Conservation (phyloP, 2,329 filamentous ascomycete genomes). For the Stemphylium lycopersici region DNA sequence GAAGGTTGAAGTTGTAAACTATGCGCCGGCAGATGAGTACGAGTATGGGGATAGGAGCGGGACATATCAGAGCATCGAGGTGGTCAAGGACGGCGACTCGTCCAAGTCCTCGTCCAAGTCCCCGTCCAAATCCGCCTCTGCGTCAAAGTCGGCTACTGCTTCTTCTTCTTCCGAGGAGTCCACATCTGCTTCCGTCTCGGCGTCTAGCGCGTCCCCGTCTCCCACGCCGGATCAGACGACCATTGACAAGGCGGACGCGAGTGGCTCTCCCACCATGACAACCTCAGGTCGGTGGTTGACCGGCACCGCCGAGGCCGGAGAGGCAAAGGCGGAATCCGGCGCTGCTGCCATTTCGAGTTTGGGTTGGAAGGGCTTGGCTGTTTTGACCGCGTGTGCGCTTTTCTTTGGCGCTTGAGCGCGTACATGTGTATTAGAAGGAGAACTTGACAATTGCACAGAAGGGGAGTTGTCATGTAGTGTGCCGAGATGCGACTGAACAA, state of each 20-base stretch:
- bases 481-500: too few species aligned
- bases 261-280: neutral
- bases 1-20: conserved; percentile 56
- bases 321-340: too few species aligned
- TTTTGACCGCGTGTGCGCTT: too few species aligned
- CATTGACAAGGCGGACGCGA: neutral
- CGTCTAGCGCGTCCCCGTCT: neutral
- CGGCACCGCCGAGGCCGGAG: too few species aligned
- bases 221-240: neutral
- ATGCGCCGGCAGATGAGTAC: conserved; percentile 56
- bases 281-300: neutral
- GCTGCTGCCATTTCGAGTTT: too few species aligned
- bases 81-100: conserved; percentile 15
- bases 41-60: conserved; percentile 55
- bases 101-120: neutral
- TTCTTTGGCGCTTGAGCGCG: too few species aligned
- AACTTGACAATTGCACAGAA: too few species aligned
- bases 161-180: neutral
- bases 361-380: too few species aligned
- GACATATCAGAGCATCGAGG: conserved; percentile 53
- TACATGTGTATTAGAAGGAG: too few species aligned
- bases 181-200: neutral
- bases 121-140: too few species aligned
- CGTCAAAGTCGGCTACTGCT: neutral
- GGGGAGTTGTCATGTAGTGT: too few species aligned